These are phyloP conservation scores for Coleophoma crateriformis DNA, from an alignment of 2,329 filamentous ascomycete genomes.

Conservation along the genomic window DNA sequence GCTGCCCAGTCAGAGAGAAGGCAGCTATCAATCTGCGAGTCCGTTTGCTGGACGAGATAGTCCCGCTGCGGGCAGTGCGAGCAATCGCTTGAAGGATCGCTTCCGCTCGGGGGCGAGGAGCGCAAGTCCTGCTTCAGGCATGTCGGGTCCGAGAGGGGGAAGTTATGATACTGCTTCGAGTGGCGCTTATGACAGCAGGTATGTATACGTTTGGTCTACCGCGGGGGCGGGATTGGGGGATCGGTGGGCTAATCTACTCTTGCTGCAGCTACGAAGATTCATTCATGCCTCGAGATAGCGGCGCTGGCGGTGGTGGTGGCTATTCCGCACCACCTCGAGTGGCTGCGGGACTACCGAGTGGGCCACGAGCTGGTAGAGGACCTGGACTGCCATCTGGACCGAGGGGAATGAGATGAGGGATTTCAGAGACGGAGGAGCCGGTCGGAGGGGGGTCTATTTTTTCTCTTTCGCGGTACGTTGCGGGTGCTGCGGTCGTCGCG, in stretches of 20 bases:
- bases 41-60: constrained; percentile 27
- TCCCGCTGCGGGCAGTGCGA: constrained; percentile 40
- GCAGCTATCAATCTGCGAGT: constrained; percentile 62
- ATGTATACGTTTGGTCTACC: constrained; percentile 2
- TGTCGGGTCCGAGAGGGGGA: constrained; percentile 4
- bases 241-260: constrained; percentile 19
- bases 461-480: no score
- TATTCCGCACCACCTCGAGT: constrained; percentile 26
- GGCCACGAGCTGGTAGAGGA: constrained; percentile 27
- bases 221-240: constrained; percentile 22
- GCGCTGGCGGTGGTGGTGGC: constrained; percentile 30
- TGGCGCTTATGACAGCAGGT: constrained; percentile 7
- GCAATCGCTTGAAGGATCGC: constrained; percentile 76
- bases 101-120: constrained; percentile 65
- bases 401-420: constrained; percentile 13
- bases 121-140: constrained; percentile 23
- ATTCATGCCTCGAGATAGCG: constrained; percentile 26
- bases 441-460: no score
- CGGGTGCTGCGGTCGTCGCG: no score
- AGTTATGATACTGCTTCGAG: constrained; percentile 9
- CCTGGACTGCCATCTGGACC: constrained; percentile 20
- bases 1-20: constrained; percentile 66
- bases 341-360: constrained; percentile 36
- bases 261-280: constrained; percentile 20
- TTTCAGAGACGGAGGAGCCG: no score